A percentile compares a stretch with the other conserved stretches of the same genome.
These are phyloP conservation scores for Mangifera indica DNA, from an alignment of 345 rosid species.

Conservation along the genomic window DNA sequence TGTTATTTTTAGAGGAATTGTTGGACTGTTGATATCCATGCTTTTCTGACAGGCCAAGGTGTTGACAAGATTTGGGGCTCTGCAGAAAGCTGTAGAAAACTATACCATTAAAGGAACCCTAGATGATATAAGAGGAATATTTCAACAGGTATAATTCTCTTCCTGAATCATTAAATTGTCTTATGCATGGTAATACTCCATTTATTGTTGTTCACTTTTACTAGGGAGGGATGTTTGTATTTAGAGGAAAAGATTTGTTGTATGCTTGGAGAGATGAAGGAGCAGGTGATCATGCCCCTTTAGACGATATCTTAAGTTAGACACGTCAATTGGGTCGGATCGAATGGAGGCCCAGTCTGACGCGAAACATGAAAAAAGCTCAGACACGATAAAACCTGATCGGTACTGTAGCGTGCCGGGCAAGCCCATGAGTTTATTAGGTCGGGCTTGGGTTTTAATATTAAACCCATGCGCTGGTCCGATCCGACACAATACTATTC, in stretches of 20 bases:
- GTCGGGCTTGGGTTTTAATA: no score
- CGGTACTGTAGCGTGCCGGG: no score
- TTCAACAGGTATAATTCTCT: slow-evolving; percentile 67
- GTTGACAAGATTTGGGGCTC: slow-evolving; percentile 55
- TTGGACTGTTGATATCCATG: neutral
- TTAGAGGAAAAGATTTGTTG: slow-evolving; percentile 73
- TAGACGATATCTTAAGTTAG: slow-evolving; percentile 66
- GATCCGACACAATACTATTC: no score
- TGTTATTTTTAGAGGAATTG: neutral
- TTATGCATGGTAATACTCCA: neutral
- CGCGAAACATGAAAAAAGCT: no score
- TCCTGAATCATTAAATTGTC: neutral
- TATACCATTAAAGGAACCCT: slow-evolving; percentile 84
- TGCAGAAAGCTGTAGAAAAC: slow-evolving; percentile 60
- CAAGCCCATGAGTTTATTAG: no score
- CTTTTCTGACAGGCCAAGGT: slow-evolving; percentile 51
- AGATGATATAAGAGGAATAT: slow-evolving; percentile 69
- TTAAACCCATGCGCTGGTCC: no score
- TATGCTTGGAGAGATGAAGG: slow-evolving; percentile 85
- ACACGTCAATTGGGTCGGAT: no score
- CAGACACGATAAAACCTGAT: no score
- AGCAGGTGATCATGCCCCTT: slow-evolving; percentile 82
- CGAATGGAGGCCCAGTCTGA: no score
- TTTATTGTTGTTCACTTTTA: slow-evolving; percentile 1
- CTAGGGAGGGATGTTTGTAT: slow-evolving; percentile 90